Conservation (phyloP, 805 yeast species). For the Zygosaccharomyces lentus region DNA sequence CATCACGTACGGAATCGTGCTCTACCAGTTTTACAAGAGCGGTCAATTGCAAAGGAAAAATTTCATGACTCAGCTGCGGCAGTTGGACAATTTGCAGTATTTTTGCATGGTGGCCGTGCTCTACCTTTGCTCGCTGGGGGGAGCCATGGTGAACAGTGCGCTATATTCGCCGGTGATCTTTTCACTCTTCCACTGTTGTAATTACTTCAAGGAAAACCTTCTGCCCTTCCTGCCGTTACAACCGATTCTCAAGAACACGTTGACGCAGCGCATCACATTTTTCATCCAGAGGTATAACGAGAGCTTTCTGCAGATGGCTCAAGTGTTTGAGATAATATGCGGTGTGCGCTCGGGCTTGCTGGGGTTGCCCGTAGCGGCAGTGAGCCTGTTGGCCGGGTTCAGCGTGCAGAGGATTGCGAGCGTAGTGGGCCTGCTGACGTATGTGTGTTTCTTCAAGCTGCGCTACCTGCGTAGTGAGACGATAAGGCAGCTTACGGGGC, state of each 20-base stretch:
- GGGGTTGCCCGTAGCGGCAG: slow-evolving; percentile 39
- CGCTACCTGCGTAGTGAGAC: slow-evolving; percentile 55
- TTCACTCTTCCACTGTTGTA: slow-evolving; percentile 60
- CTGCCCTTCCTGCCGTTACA: slow-evolving; percentile 46
- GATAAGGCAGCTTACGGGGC: slow-evolving; percentile 47
- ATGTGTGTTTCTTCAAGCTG: slow-evolving; percentile 53
- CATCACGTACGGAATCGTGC: slow-evolving; percentile 57
- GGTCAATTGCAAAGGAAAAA: slow-evolving; percentile 37
- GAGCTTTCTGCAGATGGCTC: slow-evolving; percentile 41
- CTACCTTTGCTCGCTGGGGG: slow-evolving; percentile 43
- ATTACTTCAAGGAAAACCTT: slow-evolving; percentile 51
- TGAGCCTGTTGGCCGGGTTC: slow-evolving; percentile 31
- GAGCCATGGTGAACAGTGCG: slow-evolving; percentile 43
- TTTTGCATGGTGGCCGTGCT: slow-evolving; percentile 42
- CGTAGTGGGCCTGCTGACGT: slow-evolving; percentile 41
- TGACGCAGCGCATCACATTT: slow-evolving; percentile 30
- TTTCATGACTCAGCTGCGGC: slow-evolving; percentile 22
- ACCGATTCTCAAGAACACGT: slow-evolving; percentile 25
- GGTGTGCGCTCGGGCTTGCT: slow-evolving; percentile 39
- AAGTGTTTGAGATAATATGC: slow-evolving; percentile 45
- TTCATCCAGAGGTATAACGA: slow-evolving; percentile 42
- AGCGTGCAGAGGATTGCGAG: slow-evolving; percentile 21
- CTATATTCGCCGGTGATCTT: slow-evolving; percentile 59
- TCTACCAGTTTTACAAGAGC: slow-evolving; percentile 53
- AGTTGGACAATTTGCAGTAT: slow-evolving; percentile 61